Evolutionary conservation across 768 basidiomycete species (phyloP), one percentile per base, ranked within the genome.

Genomic region (Pleurotus giganteus): DNA sequence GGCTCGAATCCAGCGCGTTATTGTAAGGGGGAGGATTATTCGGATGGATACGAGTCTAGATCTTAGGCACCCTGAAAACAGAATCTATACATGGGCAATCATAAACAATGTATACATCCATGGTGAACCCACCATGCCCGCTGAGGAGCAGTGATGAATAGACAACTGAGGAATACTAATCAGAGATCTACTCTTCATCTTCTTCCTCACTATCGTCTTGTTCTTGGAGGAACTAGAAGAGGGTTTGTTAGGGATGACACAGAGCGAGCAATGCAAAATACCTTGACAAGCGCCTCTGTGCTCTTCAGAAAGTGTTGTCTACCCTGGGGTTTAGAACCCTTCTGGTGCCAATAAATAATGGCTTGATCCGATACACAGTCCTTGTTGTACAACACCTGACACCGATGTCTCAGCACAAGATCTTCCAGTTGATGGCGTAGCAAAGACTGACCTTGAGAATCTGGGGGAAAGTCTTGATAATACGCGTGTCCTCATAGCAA

Each of bases 321-420:
- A 46, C 95, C 96, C 70, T 98, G 92, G 0, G 93, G 84, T 73
- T 94, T 97, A 45, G 94, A 89, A 49, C 97, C 96, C 74, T 99
- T 99, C 74, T 91, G 88, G 72, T 93, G 79, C 96, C 96, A 99
- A 71, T 97, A 98, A 57, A 98, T 89, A 65, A 99, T 95, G 57
- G 95, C 94, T 66, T 95, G 89, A 66, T 95, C 94, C 53, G 94
- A 91, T 62, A 98, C 81, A 71, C 94, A 94, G 64, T 99, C 96
- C 64, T 90, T 86, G 74, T 95, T 95, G 75, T 97, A 98, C 70
- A 98, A 78, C 62, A 95, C 88, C 91, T 94, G 39, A n/a, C 42
- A n/a, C 9, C n/a, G 42, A 43, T 24, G 42, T 28, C 24, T 32
- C 31, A 32, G 31, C 31, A 32, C 13, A 24, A 6, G 24, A 17